Percentiles rank a stretch among this genome's conserved stretches.
Evolutionary conservation across 208 protist species (phyloP).

Genomic region (Leishmania aethiopica): DNA sequence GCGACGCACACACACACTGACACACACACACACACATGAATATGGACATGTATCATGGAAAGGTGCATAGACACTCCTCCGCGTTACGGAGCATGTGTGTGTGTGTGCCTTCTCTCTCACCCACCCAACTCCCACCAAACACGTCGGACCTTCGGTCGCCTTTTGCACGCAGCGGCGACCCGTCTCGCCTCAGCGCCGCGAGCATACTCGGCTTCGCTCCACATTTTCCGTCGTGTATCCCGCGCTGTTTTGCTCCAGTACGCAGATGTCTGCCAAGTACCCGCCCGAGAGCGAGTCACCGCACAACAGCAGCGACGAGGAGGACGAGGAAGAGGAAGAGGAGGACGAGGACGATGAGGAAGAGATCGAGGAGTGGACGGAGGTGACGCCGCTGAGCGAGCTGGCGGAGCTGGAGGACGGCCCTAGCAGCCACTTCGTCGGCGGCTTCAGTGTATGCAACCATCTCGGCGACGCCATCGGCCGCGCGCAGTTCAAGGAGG

Average conservation of each 20-base stretch:
- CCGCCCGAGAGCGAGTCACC: slow-evolving; percentile 35
- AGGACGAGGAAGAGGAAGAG: slow-evolving; percentile 76
- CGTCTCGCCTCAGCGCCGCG: background rate
- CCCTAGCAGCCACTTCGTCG: slow-evolving; percentile 78
- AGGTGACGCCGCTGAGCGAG: slow-evolving; percentile 57
- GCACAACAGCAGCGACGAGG: slow-evolving; percentile 49
- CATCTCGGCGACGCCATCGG: slow-evolving; percentile 55
- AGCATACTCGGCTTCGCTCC: background rate
- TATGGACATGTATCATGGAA: background rate
- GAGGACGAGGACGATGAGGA: slow-evolving; percentile 79
- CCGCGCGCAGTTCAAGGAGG: slow-evolving; percentile 60
- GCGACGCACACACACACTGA: background rate
- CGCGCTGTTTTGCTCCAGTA: background rate
- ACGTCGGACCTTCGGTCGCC: background rate
- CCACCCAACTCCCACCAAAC: background rate
- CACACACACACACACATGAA: no score
- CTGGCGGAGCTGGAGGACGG: slow-evolving; percentile 64
- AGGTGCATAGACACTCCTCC: background rate
- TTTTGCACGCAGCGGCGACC: background rate
- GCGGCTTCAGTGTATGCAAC: slow-evolving; percentile 67
- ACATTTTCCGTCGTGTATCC: no score
- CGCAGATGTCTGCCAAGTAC: slow-evolving; percentile 44
- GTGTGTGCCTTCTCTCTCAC: background rate
- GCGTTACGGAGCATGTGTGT: background rate
- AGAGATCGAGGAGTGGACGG: slow-evolving; percentile 73